A percentile compares a stretch with the other conserved stretches of the same genome.
phyloP scores from a whole-genome alignment of 2,329 filamentous ascomycete genomes.

The Penicillium freii region DNA sequence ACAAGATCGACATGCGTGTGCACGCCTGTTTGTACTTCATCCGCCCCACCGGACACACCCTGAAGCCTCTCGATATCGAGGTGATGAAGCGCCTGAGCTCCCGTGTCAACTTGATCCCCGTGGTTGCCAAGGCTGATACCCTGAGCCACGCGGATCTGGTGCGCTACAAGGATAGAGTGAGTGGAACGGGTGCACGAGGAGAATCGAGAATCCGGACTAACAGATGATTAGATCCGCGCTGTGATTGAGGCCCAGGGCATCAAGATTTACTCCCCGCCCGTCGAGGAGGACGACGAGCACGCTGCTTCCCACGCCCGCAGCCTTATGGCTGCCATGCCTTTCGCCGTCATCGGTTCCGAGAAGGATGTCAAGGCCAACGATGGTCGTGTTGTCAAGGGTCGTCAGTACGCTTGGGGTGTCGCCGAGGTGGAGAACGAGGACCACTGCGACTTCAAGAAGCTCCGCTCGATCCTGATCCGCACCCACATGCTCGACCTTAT shows the following conservation, averaged over 20 bases:
- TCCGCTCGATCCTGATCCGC: slow-evolving; percentile 96
- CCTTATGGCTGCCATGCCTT: slow-evolving; percentile 95
- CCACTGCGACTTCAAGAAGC: slow-evolving; percentile 99
- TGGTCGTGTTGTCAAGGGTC: slow-evolving; percentile 95
- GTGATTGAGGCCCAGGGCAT: slow-evolving; percentile 98
- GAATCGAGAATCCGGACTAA: background rate
- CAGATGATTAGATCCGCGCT: slow-evolving; percentile 68
- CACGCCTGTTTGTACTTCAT: slow-evolving; percentile 99
- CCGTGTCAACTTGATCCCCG: slow-evolving; percentile 95
- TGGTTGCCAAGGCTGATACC: slow-evolving; percentile 98
- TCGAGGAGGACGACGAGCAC: slow-evolving; percentile 97
- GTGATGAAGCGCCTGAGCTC: slow-evolving; percentile 99
- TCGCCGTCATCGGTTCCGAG: slow-evolving; percentile 97
- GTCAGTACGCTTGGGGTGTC: slow-evolving; percentile 99
- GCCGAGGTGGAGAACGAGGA: slow-evolving; percentile 99
- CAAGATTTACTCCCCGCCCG: slow-evolving; percentile 97
- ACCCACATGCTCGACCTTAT: slow-evolving; percentile 99
- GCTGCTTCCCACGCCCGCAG: slow-evolving; percentile 92
- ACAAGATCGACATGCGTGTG: slow-evolving; percentile 99
- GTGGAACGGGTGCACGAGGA: slow-evolving; percentile 29
- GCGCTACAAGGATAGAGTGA: slow-evolving; percentile 92
- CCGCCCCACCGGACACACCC: slow-evolving; percentile 92
- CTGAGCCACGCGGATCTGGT: slow-evolving; percentile 87
- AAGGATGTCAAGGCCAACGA: slow-evolving; percentile 98
- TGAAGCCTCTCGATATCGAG: slow-evolving; percentile 98